Base-by-base conservation (phyloP, 768 basidiomycete genomes). In the Lanmaoa rubissima region DNA sequence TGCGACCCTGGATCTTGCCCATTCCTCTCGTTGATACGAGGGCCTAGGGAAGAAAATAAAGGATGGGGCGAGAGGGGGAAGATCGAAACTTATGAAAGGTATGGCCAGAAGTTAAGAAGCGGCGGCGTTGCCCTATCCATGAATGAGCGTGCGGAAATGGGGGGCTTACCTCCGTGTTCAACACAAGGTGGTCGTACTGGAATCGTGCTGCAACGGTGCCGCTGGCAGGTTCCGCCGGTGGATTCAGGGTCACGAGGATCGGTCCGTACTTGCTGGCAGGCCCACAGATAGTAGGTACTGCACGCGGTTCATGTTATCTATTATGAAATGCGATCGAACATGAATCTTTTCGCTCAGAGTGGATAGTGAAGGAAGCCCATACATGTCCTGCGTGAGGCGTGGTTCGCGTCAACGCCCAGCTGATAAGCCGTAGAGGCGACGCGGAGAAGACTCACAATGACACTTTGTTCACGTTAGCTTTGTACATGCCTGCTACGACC, bases 271-370 rank as follows among this genome's bases (percentile, higher is more conserved):
- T 68, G 1, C 73, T 55, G 58, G 81, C 79, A 1, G 83, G 70
- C 16, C 21, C 21, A 21, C 21, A 21, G 21, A 21, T 21, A 21
- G 21, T 21, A 90, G 77, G 60, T 86, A 82, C 63, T 91, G 88
- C n/a, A 89, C 75, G 54, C 81, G 78, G 65, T 90, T 90, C 90
- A 89, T 90, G 43, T 80, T 80, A 67, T 90, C 88, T 81, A 21
- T 21, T 21, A 66, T n/a, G 14, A 36, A 24, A 19, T 9, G 44
- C 36, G 36, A 51, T 49, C 46, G 4, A 43, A 54, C 52, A 31
- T 45, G 42, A 44, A 31, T 41, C 21, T 19, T 13, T 28, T 28
- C 36, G 9, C 9, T 48, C 24, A 32, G 8, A 31, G 13, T 45
- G 35, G 21, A 39, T 28, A 41, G n/a, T 45, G 12, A 38, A 39